Percentiles rank a stretch among this genome's conserved stretches.
Conservation (phyloP, 108 stramenopile genomes). For the Phaeodactylum tricornutum region DNA sequence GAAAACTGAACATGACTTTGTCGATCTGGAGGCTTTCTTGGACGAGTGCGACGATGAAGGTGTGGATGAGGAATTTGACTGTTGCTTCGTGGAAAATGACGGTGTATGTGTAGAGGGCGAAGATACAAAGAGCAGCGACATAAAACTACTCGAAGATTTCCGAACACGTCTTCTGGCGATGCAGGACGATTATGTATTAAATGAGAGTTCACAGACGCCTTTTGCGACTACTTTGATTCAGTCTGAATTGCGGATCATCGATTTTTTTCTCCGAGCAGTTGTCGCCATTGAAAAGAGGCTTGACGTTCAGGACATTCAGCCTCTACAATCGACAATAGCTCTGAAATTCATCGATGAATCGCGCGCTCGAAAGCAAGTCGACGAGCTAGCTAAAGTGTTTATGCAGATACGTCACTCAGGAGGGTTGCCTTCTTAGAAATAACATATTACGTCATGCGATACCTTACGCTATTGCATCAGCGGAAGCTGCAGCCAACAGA, state of each 20-base stretch:
- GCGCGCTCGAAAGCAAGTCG: neutral
- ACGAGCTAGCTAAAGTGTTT: neutral
- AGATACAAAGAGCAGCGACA: too few species aligned
- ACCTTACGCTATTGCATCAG: neutral
- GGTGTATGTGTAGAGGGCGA: too few species aligned
- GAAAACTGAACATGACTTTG: slow-evolving; percentile 5
- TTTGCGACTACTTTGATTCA: neutral
- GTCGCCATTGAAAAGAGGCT: neutral
- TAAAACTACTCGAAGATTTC: too few species aligned
- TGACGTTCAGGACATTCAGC: neutral
- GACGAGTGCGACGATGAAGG: slow-evolving; percentile 28
- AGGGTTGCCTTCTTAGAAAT: too few species aligned
- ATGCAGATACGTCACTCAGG: neutral
- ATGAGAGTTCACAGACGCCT: neutral
- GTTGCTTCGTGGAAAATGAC: too few species aligned
- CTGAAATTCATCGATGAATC: neutral
- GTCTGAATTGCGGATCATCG: neutral
- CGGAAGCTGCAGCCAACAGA: neutral
- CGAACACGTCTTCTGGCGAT: too few species aligned
- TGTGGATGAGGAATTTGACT: slow-evolving; percentile 4
- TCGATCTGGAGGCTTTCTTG: slow-evolving; percentile 30
- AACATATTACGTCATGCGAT: neutral
- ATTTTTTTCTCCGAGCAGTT: neutral
- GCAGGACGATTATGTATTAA: too few species aligned
- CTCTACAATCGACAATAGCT: neutral